Base-by-base conservation (phyloP, 2,329 filamentous ascomycete genomes). In the Pseudogymnoascus sp. region DNA sequence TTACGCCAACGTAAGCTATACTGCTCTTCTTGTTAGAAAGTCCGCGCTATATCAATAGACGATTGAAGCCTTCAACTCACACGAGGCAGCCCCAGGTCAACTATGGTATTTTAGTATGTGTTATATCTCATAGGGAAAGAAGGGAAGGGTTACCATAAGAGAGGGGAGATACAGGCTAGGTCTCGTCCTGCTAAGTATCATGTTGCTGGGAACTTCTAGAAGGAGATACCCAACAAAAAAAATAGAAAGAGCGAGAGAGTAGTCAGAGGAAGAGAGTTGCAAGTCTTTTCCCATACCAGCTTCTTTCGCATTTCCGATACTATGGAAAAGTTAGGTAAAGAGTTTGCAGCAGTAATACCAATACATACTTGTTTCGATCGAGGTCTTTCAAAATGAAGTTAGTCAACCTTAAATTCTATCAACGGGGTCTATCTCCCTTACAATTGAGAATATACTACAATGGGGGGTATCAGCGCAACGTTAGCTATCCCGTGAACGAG, bases 191-290 rank as follows among this genome's bases (percentile, higher is more conserved):
- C 33, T 61, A 13, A 61, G 59, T 37, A 61, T 61, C 33, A 61
- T 37, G 10, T 61, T 61, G 59, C 33, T 37, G 7, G 59, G 59
- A n/a, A 61, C 59, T 0, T 82, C 79, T 63, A 79, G 80, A 8
- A 78, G 64, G 33, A 82, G 76, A 67, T 82, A 80, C 38, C 70
- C 72, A 66, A 81, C 81, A 72, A 82, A 82, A 5, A 82, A 61
- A 40, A 61, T 61, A n/a, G 64, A 65, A 24, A 65, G 44, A 29
- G 64, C 33, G 13, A 61, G 33, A 10, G 59, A 37, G 16, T 61
- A 61, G 7, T 61, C 59, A 24, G 59, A 61, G 8, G 33, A 37
- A 3, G 33, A n/a, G 59, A 61, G 33, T 7, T 61, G 16, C 29
- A 61, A 16, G 16, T 61, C 59, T 13, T 61, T 29, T 24, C 16